phyloP scores from a whole-genome alignment of 768 basidiomycete genomes.

The Neoboletus magnificus region DNA sequence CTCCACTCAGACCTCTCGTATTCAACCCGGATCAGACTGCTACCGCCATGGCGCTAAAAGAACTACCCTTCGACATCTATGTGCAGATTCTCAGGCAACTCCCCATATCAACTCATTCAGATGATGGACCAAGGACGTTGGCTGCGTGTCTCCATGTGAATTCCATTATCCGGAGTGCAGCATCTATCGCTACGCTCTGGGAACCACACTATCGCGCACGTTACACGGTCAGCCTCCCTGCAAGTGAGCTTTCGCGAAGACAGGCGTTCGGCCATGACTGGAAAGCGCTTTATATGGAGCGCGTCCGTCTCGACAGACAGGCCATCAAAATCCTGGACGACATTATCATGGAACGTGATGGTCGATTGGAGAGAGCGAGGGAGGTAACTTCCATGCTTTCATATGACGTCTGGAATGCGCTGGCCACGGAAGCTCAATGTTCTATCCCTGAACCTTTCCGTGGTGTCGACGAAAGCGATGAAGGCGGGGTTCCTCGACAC shows the following conservation, averaged over 20 bases:
- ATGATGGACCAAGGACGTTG: constrained; percentile 34
- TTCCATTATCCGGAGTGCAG: constrained; percentile 43
- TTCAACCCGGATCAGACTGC: background rate
- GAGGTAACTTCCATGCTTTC: constrained; percentile 38
- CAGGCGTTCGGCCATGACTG: constrained; percentile 37
- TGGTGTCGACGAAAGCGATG: constrained; percentile 11
- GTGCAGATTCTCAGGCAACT: constrained; percentile 36
- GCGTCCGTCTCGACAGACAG: constrained; percentile 42
- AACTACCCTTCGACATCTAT: constrained; percentile 36
- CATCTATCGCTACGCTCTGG: constrained; percentile 45
- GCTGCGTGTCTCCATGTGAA: constrained; percentile 39
- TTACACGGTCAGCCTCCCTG: constrained; percentile 41
- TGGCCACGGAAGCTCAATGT: constrained; percentile 39
- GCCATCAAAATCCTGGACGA: constrained; percentile 41
- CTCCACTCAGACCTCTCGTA: background rate
- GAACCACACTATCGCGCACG: constrained; percentile 48
- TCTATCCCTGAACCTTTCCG: constrained; percentile 33
- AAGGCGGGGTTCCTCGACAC: constrained; percentile 18
- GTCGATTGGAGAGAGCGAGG: constrained; percentile 39
- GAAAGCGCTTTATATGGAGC: constrained; percentile 43
- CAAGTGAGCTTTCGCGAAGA: constrained; percentile 36
- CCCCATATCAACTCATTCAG: constrained; percentile 22
- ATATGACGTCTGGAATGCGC: constrained; percentile 55
- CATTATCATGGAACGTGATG: constrained; percentile 37
- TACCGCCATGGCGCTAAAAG: constrained; percentile 17